These are phyloP conservation scores for Diatrype stigma DNA, from an alignment of 2,329 filamentous ascomycete genomes.

Conservation along the genomic window DNA sequence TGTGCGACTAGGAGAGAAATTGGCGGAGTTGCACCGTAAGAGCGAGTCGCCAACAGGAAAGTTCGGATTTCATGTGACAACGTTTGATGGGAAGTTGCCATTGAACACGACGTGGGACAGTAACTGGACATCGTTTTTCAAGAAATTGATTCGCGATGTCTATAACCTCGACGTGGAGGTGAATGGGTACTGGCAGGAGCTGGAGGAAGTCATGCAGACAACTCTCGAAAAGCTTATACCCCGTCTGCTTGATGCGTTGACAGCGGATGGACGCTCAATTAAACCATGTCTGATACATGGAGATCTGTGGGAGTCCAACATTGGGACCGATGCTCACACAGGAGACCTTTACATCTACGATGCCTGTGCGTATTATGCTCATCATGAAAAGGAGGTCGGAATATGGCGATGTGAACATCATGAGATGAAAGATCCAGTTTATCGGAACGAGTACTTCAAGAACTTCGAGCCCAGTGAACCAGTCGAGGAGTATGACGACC, in stretches of 20 bases:
- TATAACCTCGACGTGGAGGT: constrained; percentile 14
- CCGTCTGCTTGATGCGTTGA: constrained; percentile 11
- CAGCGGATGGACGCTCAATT: constrained; percentile 8
- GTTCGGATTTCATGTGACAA: constrained; percentile 15
- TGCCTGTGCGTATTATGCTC: constrained; percentile 16
- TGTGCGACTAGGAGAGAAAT: constrained; percentile 7
- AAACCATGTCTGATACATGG: constrained; percentile 17
- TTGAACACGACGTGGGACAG: constrained; percentile 8
- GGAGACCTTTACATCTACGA: constrained; percentile 15
- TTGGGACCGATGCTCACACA: constrained; percentile 13
- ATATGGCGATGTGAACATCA: constrained; percentile 15
- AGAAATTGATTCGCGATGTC: constrained; percentile 15
- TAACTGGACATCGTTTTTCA: constrained; percentile 14
- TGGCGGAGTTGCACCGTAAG: constrained; percentile 17
- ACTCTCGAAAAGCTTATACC: constrained; percentile 11
- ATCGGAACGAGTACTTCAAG: constrained; percentile 16
- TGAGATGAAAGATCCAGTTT: constrained; percentile 13
- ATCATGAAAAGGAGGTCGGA: constrained; percentile 17
- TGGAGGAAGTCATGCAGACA: constrained; percentile 13
- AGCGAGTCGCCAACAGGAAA: constrained; percentile 18
- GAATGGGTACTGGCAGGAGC: constrained; percentile 18
- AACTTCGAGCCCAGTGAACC: constrained; percentile 17
- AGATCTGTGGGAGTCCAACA: constrained; percentile 18
- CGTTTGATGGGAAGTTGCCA: constrained; percentile 12
- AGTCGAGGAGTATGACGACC: constrained; percentile 18